These are phyloP conservation scores for Picochlorum sp. DNA, from an alignment of 139 green algal species.

Conservation along the genomic window DNA sequence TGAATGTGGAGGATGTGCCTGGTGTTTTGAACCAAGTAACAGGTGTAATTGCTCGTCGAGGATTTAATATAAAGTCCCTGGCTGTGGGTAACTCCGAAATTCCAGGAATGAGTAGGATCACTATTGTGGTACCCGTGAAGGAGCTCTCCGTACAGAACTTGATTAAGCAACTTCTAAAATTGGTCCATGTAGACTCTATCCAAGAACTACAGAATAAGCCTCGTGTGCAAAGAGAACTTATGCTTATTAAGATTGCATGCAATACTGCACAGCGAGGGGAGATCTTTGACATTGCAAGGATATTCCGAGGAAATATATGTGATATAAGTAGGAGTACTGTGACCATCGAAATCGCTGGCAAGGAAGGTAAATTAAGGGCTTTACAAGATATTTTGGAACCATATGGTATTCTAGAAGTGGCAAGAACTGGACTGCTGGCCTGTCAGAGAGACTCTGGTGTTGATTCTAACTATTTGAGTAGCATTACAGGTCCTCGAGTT, in stretches of 20 bases:
- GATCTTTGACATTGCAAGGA: conserved; percentile 70
- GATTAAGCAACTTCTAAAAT: conserved; percentile 87
- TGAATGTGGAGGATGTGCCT: conserved; percentile 80
- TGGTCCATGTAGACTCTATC: conserved; percentile 64
- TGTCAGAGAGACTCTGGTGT: conserved; percentile 73
- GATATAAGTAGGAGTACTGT: conserved; percentile 69
- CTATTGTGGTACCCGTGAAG: conserved; percentile 82
- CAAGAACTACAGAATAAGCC: conserved; percentile 64
- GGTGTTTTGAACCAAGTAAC: conserved; percentile 96
- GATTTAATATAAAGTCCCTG: conserved; percentile 95
- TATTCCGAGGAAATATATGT: conserved; percentile 79
- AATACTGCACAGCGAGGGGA: conserved; percentile 55
- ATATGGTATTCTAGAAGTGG: conserved; percentile 86
- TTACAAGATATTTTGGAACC: conserved; percentile 69
- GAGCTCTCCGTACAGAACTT: conserved; percentile 61
- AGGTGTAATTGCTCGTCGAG: conserved; percentile 84
- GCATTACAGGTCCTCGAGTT: conserved; percentile 8
- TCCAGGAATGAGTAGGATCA: conserved; percentile 77
- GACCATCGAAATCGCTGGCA: conserved; percentile 84
- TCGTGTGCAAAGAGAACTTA: conserved; percentile 78
- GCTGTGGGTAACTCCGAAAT: conserved; percentile 82
- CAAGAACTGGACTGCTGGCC: conserved; percentile 77
- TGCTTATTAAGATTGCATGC: conserved; percentile 90
- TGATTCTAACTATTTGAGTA: conserved; percentile 60
- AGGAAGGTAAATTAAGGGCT: conserved; percentile 82